Percentiles rank a stretch among this genome's conserved stretches.
Evolutionary conservation across 2,329 filamentous ascomycete species (phyloP).

Genomic region (Cytospora piceae): DNA sequence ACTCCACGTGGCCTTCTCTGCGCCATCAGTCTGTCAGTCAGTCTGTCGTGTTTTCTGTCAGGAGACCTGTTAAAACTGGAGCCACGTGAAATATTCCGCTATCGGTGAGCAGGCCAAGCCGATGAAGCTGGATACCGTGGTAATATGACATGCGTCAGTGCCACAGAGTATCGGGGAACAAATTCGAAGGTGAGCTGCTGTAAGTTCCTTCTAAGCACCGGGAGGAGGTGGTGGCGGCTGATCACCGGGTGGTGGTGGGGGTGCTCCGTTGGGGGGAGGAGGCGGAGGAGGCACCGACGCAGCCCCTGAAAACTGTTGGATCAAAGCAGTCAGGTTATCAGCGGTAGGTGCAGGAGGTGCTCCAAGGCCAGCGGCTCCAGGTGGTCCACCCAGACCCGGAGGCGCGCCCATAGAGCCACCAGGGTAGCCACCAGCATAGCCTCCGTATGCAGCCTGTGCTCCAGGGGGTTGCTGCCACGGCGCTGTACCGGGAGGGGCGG

Average conservation of each 20-base stretch:
- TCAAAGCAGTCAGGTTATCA: constrained; percentile 63
- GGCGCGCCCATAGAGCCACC: constrained; percentile 44
- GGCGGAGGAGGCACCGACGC: constrained; percentile 35
- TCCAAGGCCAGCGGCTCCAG: constrained; percentile 49
- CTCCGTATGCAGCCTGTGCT: constrained; percentile 53
- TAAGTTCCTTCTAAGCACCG: constrained; percentile 32
- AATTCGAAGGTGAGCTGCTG: constrained; percentile 14
- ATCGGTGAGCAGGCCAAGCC: constrained; percentile 14
- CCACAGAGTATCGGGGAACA: constrained; percentile 5
- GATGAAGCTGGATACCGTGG: constrained; percentile 11
- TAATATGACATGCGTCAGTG: constrained; percentile 35
- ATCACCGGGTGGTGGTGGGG: constrained; percentile 43
- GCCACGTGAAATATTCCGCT: constrained; percentile 11
- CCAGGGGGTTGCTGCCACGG: constrained; percentile 66
- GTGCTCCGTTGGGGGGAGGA: constrained; percentile 40
- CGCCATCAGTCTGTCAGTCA: constrained; percentile 23
- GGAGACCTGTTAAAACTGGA: constrained; percentile 8
- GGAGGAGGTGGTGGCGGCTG: constrained; percentile 42
- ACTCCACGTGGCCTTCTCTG: constrained; percentile 14
- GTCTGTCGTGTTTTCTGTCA: constrained; percentile 11
- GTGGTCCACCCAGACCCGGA: constrained; percentile 47
- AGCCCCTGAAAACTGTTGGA: constrained; percentile 60
- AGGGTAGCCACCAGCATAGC: constrained; percentile 51
- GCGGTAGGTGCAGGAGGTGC: constrained; percentile 58
- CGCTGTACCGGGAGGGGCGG: constrained; percentile 44